phyloP scores from a whole-genome alignment of 768 basidiomycete genomes.

The Russula abietina region DNA sequence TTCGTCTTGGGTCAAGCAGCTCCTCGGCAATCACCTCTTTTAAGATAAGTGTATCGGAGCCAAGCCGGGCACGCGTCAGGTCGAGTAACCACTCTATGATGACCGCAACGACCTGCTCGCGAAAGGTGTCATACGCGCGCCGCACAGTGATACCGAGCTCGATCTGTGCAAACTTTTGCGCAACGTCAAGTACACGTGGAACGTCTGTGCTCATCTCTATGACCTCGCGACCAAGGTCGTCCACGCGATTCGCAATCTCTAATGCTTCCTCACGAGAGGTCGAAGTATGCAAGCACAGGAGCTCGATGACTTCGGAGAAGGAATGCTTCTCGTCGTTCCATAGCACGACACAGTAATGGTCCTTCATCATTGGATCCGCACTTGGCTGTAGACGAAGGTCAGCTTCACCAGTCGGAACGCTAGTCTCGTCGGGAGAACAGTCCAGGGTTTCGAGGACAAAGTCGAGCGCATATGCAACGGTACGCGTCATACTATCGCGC shows the following conservation, averaged over 20 bases:
- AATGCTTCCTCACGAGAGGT: slow-evolving; percentile 53
- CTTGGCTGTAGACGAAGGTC: slow-evolving; percentile 70
- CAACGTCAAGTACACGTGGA: slow-evolving; percentile 62
- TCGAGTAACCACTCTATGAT: slow-evolving; percentile 85
- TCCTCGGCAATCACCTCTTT: slow-evolving; percentile 69
- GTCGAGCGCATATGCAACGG: slow-evolving; percentile 72
- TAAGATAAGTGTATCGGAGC: slow-evolving; percentile 58
- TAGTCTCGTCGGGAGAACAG: slow-evolving; percentile 72
- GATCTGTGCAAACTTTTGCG: slow-evolving; percentile 74
- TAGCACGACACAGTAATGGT: slow-evolving; percentile 74
- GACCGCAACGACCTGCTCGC: slow-evolving; percentile 77
- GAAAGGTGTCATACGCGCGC: slow-evolving; percentile 79
- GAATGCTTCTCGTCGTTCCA: slow-evolving; percentile 99
- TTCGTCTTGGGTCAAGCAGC: slow-evolving; percentile 54
- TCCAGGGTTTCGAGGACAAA: slow-evolving; percentile 80
- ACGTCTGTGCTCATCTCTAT: slow-evolving; percentile 64
- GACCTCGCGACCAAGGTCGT: slow-evolving; percentile 76
- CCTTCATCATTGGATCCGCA: slow-evolving; percentile 72
- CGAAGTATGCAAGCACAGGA: slow-evolving; percentile 52
- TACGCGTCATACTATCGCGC: slow-evolving; percentile 65
- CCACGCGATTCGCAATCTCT: slow-evolving; percentile 53
- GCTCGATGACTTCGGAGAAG: slow-evolving; percentile 75
- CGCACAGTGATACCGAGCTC: slow-evolving; percentile 90
- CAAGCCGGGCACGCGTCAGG: slow-evolving; percentile 65
- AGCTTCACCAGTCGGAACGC: slow-evolving; percentile 58